Evolutionary conservation across 495 filamentous ascomycete genomes (phyloP).

Genomic region (Penicillium maclennaniae): DNA sequence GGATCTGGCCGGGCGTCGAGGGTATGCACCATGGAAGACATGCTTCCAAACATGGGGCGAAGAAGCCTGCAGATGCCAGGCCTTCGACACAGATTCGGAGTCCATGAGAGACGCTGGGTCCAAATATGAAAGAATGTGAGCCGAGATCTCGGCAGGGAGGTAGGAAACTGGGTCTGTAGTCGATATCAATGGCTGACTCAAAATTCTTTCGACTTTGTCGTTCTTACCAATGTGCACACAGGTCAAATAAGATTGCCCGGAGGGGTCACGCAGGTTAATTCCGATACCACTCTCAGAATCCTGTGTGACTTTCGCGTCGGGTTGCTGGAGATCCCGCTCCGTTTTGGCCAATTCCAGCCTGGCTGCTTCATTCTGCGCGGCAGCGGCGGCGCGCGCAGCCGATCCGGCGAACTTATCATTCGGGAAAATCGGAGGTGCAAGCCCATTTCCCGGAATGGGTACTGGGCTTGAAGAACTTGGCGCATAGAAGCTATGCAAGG

Average conservation of each 20-base stretch:
- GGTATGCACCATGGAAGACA: slow-evolving; percentile 68
- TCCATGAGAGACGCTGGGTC: slow-evolving; percentile 63
- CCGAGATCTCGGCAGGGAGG: slow-evolving; percentile 69
- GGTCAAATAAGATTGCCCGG: slow-evolving; percentile 39
- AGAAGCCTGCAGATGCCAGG: slow-evolving; percentile 59
- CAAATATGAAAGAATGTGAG: slow-evolving; percentile 67
- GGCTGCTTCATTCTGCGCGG: slow-evolving; percentile 54
- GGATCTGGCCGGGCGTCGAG: slow-evolving; percentile 35
- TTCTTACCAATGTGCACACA: slow-evolving; percentile 38
- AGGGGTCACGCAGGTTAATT: slow-evolving; percentile 58
- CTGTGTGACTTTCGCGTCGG: slow-evolving; percentile 34
- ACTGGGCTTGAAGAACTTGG: slow-evolving; percentile 27
- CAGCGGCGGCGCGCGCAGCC: slow-evolving; percentile 66
- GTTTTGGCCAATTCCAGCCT: slow-evolving; percentile 39
- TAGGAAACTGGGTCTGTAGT: slow-evolving; percentile 59
- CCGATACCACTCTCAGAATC: slow-evolving; percentile 80
- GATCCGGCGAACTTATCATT: slow-evolving; percentile 54
- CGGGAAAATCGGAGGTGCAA: slow-evolving; percentile 39
- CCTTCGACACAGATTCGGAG: slow-evolving; percentile 56
- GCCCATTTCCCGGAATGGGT: slow-evolving; percentile 38
- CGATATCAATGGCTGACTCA: slow-evolving; percentile 11
- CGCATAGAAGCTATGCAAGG: slow-evolving; percentile 36
- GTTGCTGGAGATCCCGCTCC: slow-evolving; percentile 34
- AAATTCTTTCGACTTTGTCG: slow-evolving; percentile 1
- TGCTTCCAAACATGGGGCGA: slow-evolving; percentile 73